These are phyloP conservation scores for Globisporangium apiculatum DNA, from an alignment of 352 stramenopile genomes.

Conservation along the genomic window DNA sequence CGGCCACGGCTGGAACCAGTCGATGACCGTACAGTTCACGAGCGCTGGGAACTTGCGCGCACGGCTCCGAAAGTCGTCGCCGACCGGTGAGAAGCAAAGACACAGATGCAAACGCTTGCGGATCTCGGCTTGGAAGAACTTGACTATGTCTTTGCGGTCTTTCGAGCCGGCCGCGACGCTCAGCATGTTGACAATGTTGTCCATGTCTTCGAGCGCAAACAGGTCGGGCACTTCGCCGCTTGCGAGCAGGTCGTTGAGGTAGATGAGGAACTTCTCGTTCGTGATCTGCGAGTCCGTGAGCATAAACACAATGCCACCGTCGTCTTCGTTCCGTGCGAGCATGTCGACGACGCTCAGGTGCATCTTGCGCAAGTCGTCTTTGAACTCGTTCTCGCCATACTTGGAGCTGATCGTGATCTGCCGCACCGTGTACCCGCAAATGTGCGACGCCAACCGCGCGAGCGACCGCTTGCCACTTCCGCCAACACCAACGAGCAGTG, in stretches of 20 bases:
- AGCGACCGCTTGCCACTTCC: constrained; percentile 93
- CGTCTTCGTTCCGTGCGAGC: constrained; percentile 74
- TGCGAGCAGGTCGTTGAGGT: constrained; percentile 93
- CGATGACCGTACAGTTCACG: constrained; percentile 95
- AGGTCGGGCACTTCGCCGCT: constrained; percentile 92
- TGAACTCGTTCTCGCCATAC: constrained; percentile 95
- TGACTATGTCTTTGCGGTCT: constrained; percentile 90
- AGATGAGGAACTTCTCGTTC: constrained; percentile 96
- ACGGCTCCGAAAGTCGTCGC: constrained; percentile 93
- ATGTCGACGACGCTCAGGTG: constrained; percentile 93
- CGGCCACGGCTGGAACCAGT: constrained; percentile 93
- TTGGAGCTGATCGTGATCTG: constrained; percentile 94
- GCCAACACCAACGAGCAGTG: constrained; percentile 92
- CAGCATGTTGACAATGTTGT: constrained; percentile 89
- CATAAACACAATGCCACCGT: constrained; percentile 91
- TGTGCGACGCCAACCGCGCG: constrained; percentile 89
- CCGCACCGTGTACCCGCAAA: constrained; percentile 87
- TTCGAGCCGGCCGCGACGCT: constrained; percentile 71
- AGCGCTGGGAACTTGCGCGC: constrained; percentile 93
- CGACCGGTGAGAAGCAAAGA: constrained; percentile 92
- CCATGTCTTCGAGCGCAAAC: constrained; percentile 92
- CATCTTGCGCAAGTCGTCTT: constrained; percentile 94
- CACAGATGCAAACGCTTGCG: constrained; percentile 94
- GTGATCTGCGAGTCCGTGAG: constrained; percentile 95
- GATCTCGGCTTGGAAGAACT: constrained; percentile 93